Evolutionary conservation across 2,329 filamentous ascomycete genomes (phyloP), one percentile per base, ranked within the genome.

Genomic region (Colletotrichum caudatum): DNA sequence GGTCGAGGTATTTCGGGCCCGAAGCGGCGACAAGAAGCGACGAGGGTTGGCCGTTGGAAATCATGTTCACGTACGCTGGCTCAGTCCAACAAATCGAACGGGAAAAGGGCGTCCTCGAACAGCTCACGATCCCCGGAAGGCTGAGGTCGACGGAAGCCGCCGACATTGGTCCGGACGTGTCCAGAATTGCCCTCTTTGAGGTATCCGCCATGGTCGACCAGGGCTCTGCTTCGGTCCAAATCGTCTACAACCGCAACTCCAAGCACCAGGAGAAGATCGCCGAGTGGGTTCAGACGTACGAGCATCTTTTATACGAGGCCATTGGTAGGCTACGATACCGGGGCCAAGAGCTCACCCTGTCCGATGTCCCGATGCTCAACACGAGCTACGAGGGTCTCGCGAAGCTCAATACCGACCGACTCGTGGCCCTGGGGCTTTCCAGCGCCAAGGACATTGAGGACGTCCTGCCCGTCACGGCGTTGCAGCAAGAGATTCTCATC

Each of bases 1-100:
- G 83, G 0, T 82, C 84, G 3, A 78, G 82, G 56, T 81, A 86
- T 74, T 81, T 83, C 66, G 77, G 81, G 50, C 63, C 78, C 2
- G 76, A 78, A n/a, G 77, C 76, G 1, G 73, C 77, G 0, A 74
- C 77, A 3, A 75, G 81, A 56, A 80, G 77, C 63, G 74, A 76
- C 0, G 76, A 80, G 1, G 83, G 86, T 51, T 83, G 82, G 71
- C 87, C 87, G 0, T 83, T 90, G 59, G 89, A 91, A 76, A 81
- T 91, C 48, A 82, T 89, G 44, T 90, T 91, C 77, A 90, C 84
- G 67, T 89, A 87, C 74, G 80, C 84, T 1, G 87, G 88, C 4
- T 83, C 83, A 0, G 78, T 84, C 20, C 83, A 87, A 60, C 82
- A 85, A n/a, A 76, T 87, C 0, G 84, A 86, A 62, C 81, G 81